Evolutionary conservation across 225 moss, liverwort and hornwort species (phyloP).

Genomic region (Thuidium tamariscinum): DNA sequence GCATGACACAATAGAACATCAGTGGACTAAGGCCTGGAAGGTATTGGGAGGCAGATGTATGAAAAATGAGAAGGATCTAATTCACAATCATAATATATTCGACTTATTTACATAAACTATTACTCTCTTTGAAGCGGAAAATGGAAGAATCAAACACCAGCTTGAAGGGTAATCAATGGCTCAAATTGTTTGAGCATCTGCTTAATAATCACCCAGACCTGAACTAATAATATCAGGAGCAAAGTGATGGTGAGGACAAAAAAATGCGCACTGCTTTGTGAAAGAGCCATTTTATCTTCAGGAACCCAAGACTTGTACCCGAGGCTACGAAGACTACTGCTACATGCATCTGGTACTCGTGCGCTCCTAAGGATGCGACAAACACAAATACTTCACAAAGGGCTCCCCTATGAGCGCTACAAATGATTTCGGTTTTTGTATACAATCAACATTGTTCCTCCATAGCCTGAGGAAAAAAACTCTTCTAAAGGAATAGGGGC

Average conservation of each 20-base stretch:
- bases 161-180: slow-evolving; percentile 21
- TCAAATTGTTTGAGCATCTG: slow-evolving; percentile 40
- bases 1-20: neutral
- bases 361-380: slow-evolving; percentile 1
- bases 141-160: neutral
- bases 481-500: slow-evolving; percentile 3
- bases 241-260: slow-evolving; percentile 11
- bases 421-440: slow-evolving; percentile 7
- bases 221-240: slow-evolving; percentile 30
- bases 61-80: neutral
- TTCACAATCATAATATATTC: neutral
- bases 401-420: neutral
- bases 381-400: slow-evolving; percentile 26
- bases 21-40: neutral
- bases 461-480: slow-evolving; percentile 29
- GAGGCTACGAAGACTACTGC: slow-evolving; percentile 20
- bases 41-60: neutral
- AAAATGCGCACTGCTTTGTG: slow-evolving; percentile 9
- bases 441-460: slow-evolving; percentile 31
- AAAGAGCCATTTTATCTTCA: slow-evolving; percentile 15
- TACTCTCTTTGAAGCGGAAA: neutral
- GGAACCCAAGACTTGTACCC: slow-evolving; percentile 12
- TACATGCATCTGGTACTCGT: slow-evolving; percentile 6
- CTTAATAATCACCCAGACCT: slow-evolving; percentile 26
- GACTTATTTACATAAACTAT: neutral